phyloP scores from a whole-genome alignment of 805 yeast species.

The Torulaspora franciscae region DNA sequence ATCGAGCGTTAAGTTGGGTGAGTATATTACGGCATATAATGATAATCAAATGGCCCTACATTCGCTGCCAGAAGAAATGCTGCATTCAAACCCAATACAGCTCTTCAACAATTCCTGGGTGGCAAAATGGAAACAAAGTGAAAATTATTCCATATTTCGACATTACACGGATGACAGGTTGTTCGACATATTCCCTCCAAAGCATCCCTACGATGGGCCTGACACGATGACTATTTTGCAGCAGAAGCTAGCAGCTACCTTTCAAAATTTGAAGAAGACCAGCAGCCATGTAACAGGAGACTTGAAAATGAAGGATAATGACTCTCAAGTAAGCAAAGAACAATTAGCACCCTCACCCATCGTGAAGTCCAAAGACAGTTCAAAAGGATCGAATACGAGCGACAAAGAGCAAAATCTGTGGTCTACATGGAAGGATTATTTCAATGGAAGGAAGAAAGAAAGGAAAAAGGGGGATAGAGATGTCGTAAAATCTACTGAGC shows the following conservation, averaged over 20 bases:
- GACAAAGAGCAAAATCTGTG: slow-evolving; percentile 18
- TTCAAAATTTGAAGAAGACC: slow-evolving; percentile 31
- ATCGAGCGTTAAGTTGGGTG: slow-evolving; percentile 64
- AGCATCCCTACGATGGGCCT: slow-evolving; percentile 33
- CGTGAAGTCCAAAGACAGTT: neutral
- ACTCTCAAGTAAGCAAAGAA: slow-evolving; percentile 1
- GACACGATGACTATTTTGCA: slow-evolving; percentile 30
- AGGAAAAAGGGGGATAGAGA: slow-evolving; percentile 8
- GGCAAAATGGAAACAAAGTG: slow-evolving; percentile 49
- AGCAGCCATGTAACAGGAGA: slow-evolving; percentile 6
- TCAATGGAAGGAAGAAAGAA: slow-evolving; percentile 21
- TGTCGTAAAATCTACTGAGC: slow-evolving; percentile 12
- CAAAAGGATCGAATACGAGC: slow-evolving; percentile 1
- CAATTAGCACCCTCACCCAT: slow-evolving; percentile 2
- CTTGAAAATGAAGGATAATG: slow-evolving; percentile 3
- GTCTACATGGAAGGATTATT: slow-evolving; percentile 29
- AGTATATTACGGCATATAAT: slow-evolving; percentile 43
- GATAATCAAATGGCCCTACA: slow-evolving; percentile 37
- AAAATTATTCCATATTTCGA: slow-evolving; percentile 52
- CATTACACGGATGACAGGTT: slow-evolving; percentile 61
- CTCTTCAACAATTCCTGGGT: slow-evolving; percentile 46
- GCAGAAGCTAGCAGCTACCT: slow-evolving; percentile 31
- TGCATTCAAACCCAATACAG: slow-evolving; percentile 35
- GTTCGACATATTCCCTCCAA: slow-evolving; percentile 56
- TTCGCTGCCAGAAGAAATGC: slow-evolving; percentile 27